Evolutionary conservation across 306 rosid species (phyloP), one percentile per base, ranked within the genome.

Genomic region (Prunus persica): DNA sequence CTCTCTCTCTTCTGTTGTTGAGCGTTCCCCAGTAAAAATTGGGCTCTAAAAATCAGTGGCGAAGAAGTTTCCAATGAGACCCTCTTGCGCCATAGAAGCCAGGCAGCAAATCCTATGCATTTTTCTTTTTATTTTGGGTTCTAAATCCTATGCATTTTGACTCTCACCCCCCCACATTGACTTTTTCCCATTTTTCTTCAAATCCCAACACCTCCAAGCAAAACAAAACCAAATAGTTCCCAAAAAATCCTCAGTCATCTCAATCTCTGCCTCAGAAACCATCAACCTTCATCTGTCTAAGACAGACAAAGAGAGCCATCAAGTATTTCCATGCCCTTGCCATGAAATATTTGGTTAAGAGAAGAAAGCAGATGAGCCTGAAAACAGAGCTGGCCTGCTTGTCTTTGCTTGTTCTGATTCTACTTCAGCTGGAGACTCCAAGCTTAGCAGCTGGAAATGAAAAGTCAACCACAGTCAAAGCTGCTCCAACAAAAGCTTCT

Each of bases 1-100:
- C 41, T 34, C 41, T 34, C 41, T 34, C 41, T 34, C 41, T 5
- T 34, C 25, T 56, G 49, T 25, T 50, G 71, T 51, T 46, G 60
- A 73, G 82, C 75, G 47, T 78, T 65, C 79, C 71, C 76, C 75
- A 69, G 72, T 72, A 78, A 34, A 78, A 78, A 49, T 60, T 77
- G 16, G 86, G 87, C 89, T 84, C 87, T 83, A 91, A 84, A 83
- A 87, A 83, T 85, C 78, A 57, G 80, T 54, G 79, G 78, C 71
- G 58, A 75, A 69, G 70, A 41, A 54, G 66, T 69, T 80, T 74
- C 88, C 90, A 75, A 81, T 22, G 67, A 60, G 60, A 66, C 43
- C 50, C 64, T 25, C 24, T 4, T 22, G 71, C 66, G 28, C 10
- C 61, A 65, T 72, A 81, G 77, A 60, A 47, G 71, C 43, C 28